These are phyloP conservation scores for Trypanosoma platydactyli DNA, from an alignment of 208 protist species.

Conservation along the genomic window DNA sequence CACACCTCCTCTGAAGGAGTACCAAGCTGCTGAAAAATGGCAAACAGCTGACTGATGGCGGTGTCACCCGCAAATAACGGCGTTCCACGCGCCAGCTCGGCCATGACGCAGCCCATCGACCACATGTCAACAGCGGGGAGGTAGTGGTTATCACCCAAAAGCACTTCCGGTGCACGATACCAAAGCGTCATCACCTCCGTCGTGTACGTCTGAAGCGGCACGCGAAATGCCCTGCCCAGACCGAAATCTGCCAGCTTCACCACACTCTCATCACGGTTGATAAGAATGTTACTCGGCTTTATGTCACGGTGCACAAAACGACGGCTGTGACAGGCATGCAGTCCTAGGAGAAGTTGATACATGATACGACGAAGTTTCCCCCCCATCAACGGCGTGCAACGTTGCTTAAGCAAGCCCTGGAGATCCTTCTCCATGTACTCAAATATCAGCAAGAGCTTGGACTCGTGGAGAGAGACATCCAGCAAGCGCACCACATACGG, in stretches of 20 bases:
- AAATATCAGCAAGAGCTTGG: conserved; percentile 96
- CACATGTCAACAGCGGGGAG: conserved; percentile 92
- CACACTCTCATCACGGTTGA: conserved; percentile 59
- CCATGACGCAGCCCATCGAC: conserved; percentile 94
- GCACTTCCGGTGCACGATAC: conserved; percentile 94
- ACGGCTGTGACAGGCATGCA: conserved; percentile 86
- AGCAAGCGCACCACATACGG: conserved; percentile 92
- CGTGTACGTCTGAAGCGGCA: conserved; percentile 86
- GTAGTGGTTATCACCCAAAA: conserved; percentile 90
- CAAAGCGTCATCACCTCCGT: conserved; percentile 93
- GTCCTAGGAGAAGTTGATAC: conserved; percentile 76
- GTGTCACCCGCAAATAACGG: conserved; percentile 86
- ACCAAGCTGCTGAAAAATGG: conserved; percentile 91
- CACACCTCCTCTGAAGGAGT: conserved; percentile 90
- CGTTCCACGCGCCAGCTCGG: conserved; percentile 90
- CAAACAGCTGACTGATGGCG: conserved; percentile 90
- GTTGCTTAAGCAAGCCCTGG: conserved; percentile 91
- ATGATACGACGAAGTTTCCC: conserved; percentile 70
- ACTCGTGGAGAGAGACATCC: conserved; percentile 93
- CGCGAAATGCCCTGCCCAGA: conserved; percentile 80
- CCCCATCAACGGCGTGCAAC: conserved; percentile 51
- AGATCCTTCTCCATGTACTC: conserved; percentile 97
- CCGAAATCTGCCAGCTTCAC: conserved; percentile 93
- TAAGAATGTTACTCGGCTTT: conserved; percentile 91
- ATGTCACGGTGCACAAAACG: conserved; percentile 91